Conservation (phyloP, 2,329 filamentous ascomycete genomes). For the Hymenoscyphus fructigenus region DNA sequence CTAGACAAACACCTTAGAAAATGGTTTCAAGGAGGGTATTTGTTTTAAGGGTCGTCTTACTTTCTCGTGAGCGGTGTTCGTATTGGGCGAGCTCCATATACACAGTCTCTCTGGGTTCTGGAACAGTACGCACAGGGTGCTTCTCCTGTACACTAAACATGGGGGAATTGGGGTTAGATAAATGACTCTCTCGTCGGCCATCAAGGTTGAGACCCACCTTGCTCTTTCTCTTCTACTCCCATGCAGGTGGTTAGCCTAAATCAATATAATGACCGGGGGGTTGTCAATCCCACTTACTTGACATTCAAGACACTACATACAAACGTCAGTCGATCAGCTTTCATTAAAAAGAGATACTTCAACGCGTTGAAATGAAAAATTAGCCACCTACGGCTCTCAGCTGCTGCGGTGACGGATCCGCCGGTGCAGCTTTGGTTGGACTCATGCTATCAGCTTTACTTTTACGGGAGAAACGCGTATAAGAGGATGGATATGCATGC, state of each 20-base stretch:
- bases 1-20: not conserved
- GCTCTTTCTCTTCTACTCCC: slow-evolving; percentile 22
- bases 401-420: not conserved
- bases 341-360: not conserved
- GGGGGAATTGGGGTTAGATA: not conserved
- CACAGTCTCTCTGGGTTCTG: slow-evolving; percentile 15
- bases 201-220: slow-evolving; percentile 20
- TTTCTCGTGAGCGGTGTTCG: slow-evolving; percentile 22
- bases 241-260: slow-evolving; percentile 4
- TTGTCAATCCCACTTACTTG: slow-evolving; percentile 14
- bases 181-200: not conserved
- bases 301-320: slow-evolving; percentile 18
- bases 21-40: not conserved
- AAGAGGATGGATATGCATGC: not conserved
- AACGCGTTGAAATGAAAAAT: not conserved
- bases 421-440: not conserved
- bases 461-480: not conserved
- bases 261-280: not conserved
- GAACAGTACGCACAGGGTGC: slow-evolving; percentile 16
- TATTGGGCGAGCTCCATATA: slow-evolving; percentile 18
- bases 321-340: not conserved
- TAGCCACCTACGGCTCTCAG: slow-evolving; percentile 12
- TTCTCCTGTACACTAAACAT: slow-evolving; percentile 18
- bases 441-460: not conserved
- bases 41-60: not conserved